Evolutionary conservation across 805 yeast species (phyloP).

Genomic region (Suhomyces prunicola): DNA sequence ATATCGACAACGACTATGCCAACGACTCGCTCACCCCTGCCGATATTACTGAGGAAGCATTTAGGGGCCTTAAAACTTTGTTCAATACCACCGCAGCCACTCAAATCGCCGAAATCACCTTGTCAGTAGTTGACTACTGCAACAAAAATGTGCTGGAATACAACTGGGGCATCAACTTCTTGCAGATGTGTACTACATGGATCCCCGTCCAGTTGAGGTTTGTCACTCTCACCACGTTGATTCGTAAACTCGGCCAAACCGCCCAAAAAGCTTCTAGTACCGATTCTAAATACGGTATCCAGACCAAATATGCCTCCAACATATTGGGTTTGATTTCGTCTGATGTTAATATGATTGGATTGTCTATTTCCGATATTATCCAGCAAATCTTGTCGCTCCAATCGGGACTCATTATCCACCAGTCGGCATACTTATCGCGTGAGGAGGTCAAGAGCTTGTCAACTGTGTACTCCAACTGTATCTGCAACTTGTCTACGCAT

Average conservation of each 20-base stretch:
- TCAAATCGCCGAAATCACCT: constrained; percentile 58
- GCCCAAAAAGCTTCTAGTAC: constrained; percentile 14
- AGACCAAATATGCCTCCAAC: constrained; percentile 42
- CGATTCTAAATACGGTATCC: constrained; percentile 17
- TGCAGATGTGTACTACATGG: constrained; percentile 68
- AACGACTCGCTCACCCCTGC: constrained; percentile 33
- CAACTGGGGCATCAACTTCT: constrained; percentile 54
- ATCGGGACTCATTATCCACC: constrained; percentile 26
- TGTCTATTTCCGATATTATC: constrained; percentile 78
- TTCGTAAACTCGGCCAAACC: constrained; percentile 24
- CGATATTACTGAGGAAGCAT: constrained; percentile 46
- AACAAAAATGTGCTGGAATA: constrained; percentile 27
- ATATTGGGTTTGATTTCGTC: constrained; percentile 65
- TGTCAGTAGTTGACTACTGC: constrained; percentile 42
- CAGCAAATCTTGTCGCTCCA: constrained; percentile 56
- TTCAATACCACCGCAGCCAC: constrained; percentile 62
- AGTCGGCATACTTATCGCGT: constrained; percentile 16
- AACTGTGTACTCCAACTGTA: constrained; percentile 49
- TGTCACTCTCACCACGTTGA: constrained; percentile 49
- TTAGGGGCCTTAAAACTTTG: constrained; percentile 51
- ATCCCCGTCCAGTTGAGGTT: constrained; percentile 79
- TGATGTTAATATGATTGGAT: constrained; percentile 79
- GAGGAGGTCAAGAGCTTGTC: constrained; percentile 31
- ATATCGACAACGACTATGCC: constrained; percentile 27
- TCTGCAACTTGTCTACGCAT: constrained; percentile 71